Percentiles rank a stretch among this genome's conserved stretches.
These are phyloP conservation scores for Lithospermum erythrorhizon DNA, from an alignment of 257 asterid genomes.

Conservation along the genomic window DNA sequence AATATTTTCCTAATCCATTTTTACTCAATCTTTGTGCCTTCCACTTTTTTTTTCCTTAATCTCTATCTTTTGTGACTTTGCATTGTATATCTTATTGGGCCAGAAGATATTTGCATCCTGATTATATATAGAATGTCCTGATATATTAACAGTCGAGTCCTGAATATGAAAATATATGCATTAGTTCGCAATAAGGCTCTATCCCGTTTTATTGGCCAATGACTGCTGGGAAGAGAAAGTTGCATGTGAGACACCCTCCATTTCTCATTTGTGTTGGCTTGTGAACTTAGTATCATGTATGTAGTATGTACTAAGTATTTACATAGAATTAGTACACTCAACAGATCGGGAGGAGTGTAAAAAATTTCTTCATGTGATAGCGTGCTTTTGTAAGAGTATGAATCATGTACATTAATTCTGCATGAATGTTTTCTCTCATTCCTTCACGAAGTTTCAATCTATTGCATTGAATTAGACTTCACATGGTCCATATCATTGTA, in stretches of 20 bases:
- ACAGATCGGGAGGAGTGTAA: background rate
- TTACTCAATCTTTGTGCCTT: no score
- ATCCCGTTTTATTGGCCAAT: background rate
- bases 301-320: no score
- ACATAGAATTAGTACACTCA: background rate
- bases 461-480: background rate
- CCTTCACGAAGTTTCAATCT: background rate
- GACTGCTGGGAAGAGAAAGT: background rate
- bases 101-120: no score
- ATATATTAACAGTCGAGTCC: no score
- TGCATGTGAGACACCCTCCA: background rate
- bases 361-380: background rate
- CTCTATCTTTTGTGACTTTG: no score
- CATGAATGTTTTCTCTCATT: background rate
- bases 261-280: no score
- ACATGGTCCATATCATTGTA: background rate
- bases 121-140: no score
- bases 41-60: no score
- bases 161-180: background rate
- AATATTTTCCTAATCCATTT: no score
- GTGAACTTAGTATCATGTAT: no score
- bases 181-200: background rate
- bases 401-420: background rate
- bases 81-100: no score
- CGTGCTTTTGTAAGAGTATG: background rate